Conservation (phyloP, 805 yeast species). For the Vanderwaltozyma polyspora region DNA sequence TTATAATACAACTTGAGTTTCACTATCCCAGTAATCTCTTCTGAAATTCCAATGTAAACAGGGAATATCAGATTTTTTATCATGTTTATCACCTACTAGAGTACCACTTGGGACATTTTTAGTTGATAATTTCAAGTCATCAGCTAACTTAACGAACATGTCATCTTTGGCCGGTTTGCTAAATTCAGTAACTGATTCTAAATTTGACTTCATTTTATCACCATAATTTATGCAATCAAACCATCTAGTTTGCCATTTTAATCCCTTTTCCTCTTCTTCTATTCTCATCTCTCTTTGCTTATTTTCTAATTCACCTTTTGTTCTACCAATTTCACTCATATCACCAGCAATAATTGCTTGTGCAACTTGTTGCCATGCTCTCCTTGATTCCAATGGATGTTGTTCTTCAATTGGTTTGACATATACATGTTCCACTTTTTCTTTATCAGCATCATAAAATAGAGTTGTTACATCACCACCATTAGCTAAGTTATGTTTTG, state of each 20-base stretch:
- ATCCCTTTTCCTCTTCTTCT: slow-evolving; percentile 53
- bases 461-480: not conserved
- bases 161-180: slow-evolving; percentile 20
- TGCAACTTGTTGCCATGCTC: slow-evolving; percentile 85
- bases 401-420: slow-evolving; percentile 82
- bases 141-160: slow-evolving; percentile 32
- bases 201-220: slow-evolving; percentile 4
- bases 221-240: slow-evolving; percentile 43
- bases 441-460: slow-evolving; percentile 52
- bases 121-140: slow-evolving; percentile 45
- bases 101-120: slow-evolving; percentile 63
- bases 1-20: slow-evolving; percentile 40
- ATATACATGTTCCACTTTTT: slow-evolving; percentile 40
- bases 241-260: slow-evolving; percentile 74
- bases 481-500: slow-evolving; percentile 35
- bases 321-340: slow-evolving; percentile 60
- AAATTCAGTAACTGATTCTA: not conserved
- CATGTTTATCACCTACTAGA: slow-evolving; percentile 42
- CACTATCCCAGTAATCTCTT: slow-evolving; percentile 43
- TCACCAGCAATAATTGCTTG: slow-evolving; percentile 70
- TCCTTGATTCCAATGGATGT: slow-evolving; percentile 69
- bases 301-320: slow-evolving; percentile 72
- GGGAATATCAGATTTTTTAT: slow-evolving; percentile 31
- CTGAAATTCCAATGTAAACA: slow-evolving; percentile 62
- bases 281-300: slow-evolving; percentile 74